Percentiles rank a stretch among this genome's conserved stretches.
These are phyloP conservation scores for Kuraishia borneana DNA, from an alignment of 805 yeast species.

Conservation along the genomic window DNA sequence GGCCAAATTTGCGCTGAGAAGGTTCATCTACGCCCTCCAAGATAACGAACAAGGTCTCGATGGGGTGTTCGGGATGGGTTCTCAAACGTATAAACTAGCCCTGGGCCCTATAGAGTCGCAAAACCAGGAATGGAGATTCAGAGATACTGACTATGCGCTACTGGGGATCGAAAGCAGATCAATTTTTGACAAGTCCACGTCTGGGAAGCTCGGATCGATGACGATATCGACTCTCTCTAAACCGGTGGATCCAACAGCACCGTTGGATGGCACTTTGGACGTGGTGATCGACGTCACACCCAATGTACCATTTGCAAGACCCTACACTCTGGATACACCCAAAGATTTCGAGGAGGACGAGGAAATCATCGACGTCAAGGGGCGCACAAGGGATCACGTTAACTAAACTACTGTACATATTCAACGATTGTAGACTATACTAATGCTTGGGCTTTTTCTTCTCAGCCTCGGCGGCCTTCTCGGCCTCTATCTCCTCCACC, in stretches of 20 bases:
- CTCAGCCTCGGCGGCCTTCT: conserved; percentile 75
- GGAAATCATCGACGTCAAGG: conserved; percentile 2
- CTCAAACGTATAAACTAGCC: background rate
- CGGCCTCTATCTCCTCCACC: conserved; percentile 79
- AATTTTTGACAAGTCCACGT: background rate
- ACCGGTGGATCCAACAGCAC: background rate
- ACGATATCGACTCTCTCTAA: background rate
- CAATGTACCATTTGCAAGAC: background rate
- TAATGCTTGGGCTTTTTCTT: conserved; percentile 40
- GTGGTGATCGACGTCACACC: conserved; percentile 4
- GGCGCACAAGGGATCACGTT: background rate
- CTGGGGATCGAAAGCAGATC: background rate
- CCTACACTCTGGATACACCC: conserved; percentile 3
- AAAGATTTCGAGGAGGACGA: conserved; percentile 2
- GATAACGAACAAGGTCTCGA: conserved; percentile 17
- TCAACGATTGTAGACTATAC: background rate
- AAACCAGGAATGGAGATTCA: background rate
- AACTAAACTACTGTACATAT: conserved; percentile 2
- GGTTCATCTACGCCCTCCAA: conserved; percentile 18
- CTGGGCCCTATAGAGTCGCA: conserved; percentile 1
- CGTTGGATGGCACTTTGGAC: background rate
- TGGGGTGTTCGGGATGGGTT: conserved; percentile 11
- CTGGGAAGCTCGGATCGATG: conserved; percentile 1
- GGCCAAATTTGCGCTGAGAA: conserved; percentile 17
- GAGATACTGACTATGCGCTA: background rate